Conservation (phyloP, 129 eudicot species). For the Scalesia atractyloides region DNA sequence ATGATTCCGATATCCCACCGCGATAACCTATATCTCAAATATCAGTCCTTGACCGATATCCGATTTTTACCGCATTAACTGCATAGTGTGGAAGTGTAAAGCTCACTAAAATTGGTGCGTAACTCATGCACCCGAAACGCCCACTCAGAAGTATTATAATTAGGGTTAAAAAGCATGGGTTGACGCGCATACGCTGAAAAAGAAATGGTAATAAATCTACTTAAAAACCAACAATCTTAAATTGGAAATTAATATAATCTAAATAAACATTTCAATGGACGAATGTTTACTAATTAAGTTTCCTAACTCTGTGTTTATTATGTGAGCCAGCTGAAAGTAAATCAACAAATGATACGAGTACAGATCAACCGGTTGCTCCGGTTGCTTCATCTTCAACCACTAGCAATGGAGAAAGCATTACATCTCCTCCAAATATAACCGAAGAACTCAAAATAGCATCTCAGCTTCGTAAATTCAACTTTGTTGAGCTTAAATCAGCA, state of each 20-base stretch:
- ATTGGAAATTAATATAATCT: background rate
- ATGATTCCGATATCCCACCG: too few relatives aligned
- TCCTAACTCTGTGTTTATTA: constrained; percentile 19
- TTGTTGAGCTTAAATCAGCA: constrained; percentile 71
- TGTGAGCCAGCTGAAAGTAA: constrained; percentile 61
- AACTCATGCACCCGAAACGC: background rate
- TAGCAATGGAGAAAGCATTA: constrained; percentile 63
- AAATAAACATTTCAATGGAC: constrained; percentile 2
- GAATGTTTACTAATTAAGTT: background rate
- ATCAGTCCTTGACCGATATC: too few relatives aligned
- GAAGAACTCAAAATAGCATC: constrained; percentile 82
- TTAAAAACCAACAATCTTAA: background rate
- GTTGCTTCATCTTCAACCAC: constrained; percentile 74
- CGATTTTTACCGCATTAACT: too few relatives aligned
- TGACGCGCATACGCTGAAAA: background rate
- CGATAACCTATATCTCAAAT: too few relatives aligned
- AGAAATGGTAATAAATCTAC: background rate
- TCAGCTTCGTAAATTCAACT: constrained; percentile 80
- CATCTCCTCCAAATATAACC: constrained; percentile 67
- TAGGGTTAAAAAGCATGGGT: constrained; percentile 3
- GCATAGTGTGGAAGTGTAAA: background rate
- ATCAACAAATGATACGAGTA: constrained; percentile 55
- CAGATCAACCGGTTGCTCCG: constrained; percentile 77
- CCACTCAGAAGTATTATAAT: background rate
- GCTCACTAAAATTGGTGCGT: background rate